Conservation (phyloP, 2,329 filamentous ascomycete species). For the Claviceps lovelessii region DNA sequence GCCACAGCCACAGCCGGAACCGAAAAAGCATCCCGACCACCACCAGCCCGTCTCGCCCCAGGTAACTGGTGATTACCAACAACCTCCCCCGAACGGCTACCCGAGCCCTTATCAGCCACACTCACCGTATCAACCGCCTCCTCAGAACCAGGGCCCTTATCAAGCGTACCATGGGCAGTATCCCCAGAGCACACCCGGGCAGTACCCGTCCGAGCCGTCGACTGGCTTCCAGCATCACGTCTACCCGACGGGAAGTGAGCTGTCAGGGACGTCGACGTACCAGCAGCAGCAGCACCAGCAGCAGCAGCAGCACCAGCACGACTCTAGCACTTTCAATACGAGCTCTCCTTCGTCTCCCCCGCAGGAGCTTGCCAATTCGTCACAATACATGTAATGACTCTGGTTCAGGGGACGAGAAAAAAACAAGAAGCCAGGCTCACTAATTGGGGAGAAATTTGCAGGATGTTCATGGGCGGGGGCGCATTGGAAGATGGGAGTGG, state of each 20-base stretch:
- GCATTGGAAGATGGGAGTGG: too few relatives aligned
- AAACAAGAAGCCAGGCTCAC: too few relatives aligned
- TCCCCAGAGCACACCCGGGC: neutral
- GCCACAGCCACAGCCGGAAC: neutral
- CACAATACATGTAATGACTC: neutral
- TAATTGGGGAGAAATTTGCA: too few relatives aligned
- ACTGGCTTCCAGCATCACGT: conserved; percentile 7
- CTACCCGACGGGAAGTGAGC: conserved; percentile 4
- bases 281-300: conserved; percentile 9
- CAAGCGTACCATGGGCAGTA: conserved; percentile 7
- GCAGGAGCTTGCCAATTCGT: neutral
- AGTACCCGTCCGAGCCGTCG: too few relatives aligned
- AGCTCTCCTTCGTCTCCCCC: conserved; percentile 9
- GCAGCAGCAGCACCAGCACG: conserved; percentile 1
- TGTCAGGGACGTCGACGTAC: neutral
- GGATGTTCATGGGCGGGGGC: neutral
- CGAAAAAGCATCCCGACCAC: conserved; percentile 6
- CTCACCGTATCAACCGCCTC: conserved; percentile 13
- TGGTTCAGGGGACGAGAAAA: too few relatives aligned
- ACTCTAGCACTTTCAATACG: conserved; percentile 4
- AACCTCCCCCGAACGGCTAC: conserved; percentile 10
- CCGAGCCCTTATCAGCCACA: conserved; percentile 18
- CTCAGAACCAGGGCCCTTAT: conserved; percentile 1
- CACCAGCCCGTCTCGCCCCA: conserved; percentile 8
- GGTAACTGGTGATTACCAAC: conserved; percentile 5